Conservation (phyloP, 257 asterid species). For the Apocynum venetum region DNA sequence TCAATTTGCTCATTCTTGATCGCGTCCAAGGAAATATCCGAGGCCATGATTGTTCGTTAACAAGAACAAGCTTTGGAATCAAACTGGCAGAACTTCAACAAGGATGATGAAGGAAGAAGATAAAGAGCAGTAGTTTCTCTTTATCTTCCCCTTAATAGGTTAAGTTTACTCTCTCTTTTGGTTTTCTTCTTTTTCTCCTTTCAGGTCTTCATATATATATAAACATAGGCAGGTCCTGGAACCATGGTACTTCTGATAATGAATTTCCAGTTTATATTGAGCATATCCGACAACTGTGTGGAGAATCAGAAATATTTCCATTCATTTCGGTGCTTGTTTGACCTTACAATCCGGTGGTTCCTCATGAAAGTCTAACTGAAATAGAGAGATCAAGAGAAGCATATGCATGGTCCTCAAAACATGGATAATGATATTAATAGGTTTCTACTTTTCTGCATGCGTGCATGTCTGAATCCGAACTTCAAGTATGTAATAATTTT, state of each 20-base stretch:
- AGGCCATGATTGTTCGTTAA: slow-evolving; percentile 33
- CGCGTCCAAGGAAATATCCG: slow-evolving; percentile 46
- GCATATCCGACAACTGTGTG: slow-evolving; percentile 19
- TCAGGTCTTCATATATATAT: slow-evolving; percentile 22
- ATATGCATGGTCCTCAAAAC: too few species aligned
- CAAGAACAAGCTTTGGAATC: slow-evolving; percentile 2
- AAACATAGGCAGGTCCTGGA: slow-evolving; percentile 8
- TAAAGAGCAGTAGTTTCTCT: slow-evolving; percentile 29
- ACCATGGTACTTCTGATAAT: background rate
- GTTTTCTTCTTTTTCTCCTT: background rate
- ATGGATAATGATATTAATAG: too few species aligned
- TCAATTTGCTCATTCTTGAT: slow-evolving; percentile 59
- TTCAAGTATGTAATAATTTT: too few species aligned
- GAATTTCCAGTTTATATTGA: background rate
- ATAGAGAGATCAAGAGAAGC: background rate
- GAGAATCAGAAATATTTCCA: slow-evolving; percentile 10
- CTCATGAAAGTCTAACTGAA: background rate
- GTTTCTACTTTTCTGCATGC: too few species aligned
- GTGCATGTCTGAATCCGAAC: too few species aligned
- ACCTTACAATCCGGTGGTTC: background rate
- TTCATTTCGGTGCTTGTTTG: background rate
- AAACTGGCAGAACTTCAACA: background rate
- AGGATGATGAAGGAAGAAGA: slow-evolving; percentile 32
- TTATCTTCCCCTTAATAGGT: slow-evolving; percentile 23
- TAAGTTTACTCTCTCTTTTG: background rate